These are phyloP conservation scores for Verbena officinalis DNA, from an alignment of 257 asterid genomes.

Conservation along the genomic window DNA sequence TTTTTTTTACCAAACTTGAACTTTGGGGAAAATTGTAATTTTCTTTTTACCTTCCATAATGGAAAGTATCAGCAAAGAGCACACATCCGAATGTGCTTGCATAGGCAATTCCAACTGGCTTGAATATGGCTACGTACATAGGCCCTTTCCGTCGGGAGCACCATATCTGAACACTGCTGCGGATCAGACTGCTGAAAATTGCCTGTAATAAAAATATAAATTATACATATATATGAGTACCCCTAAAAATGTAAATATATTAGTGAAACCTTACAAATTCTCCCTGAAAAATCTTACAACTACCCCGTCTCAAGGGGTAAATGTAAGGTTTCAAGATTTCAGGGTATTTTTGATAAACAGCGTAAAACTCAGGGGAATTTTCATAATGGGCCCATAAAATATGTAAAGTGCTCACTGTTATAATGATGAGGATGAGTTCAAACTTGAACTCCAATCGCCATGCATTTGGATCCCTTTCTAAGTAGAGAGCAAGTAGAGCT, in stretches of 20 bases:
- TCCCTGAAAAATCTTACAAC: too few relatives aligned
- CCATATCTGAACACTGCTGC: slow-evolving; percentile 71
- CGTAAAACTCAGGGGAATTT: too few relatives aligned
- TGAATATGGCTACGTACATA: slow-evolving; percentile 57
- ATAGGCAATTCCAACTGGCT: slow-evolving; percentile 74
- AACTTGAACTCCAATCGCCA: slow-evolving; percentile 58
- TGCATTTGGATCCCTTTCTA: slow-evolving; percentile 53
- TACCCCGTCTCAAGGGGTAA: too few relatives aligned
- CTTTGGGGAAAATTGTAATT: too few relatives aligned
- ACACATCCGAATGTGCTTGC: slow-evolving; percentile 74
- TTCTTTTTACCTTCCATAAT: slow-evolving; percentile 60
- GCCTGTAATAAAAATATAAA: slow-evolving; percentile 39
- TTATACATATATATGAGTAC: too few relatives aligned
- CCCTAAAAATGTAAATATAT: too few relatives aligned
- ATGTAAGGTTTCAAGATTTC: too few relatives aligned
- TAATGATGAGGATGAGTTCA: slow-evolving; percentile 53
- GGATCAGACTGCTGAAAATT: slow-evolving; percentile 58
- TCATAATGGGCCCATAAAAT: too few relatives aligned
- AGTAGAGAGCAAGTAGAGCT: slow-evolving; percentile 40
- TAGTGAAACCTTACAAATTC: too few relatives aligned
- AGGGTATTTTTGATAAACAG: too few relatives aligned
- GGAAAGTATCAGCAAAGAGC: slow-evolving; percentile 68
- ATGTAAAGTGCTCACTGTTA: too few relatives aligned
- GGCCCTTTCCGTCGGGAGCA: slow-evolving; percentile 64
- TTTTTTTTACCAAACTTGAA: too few relatives aligned